Evolutionary conservation across 257 asterid genomes (phyloP).

Genomic region (Misopates orontium): DNA sequence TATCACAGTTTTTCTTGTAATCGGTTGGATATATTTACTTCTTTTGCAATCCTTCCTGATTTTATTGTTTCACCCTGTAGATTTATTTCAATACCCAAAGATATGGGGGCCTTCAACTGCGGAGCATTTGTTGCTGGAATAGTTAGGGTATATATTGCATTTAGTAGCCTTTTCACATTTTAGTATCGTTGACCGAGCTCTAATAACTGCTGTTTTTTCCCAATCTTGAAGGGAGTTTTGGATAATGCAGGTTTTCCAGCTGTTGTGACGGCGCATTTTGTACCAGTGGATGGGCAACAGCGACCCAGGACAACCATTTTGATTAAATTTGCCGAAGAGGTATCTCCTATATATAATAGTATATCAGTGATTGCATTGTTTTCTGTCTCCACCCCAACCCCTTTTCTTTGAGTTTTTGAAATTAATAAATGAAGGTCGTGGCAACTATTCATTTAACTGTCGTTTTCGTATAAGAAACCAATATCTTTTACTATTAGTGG

Average conservation of each 20-base stretch:
- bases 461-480: background rate
- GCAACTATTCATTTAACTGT: background rate
- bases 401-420: background rate
- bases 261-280: constrained; percentile 94
- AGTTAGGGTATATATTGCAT: constrained; percentile 62
- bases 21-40: background rate
- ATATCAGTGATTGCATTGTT: too few relatives aligned
- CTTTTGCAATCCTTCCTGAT: constrained; percentile 26
- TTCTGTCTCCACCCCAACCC: background rate
- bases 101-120: constrained; percentile 96
- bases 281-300: constrained; percentile 95
- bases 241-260: constrained; percentile 97
- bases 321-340: constrained; percentile 97
- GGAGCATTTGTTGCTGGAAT: constrained; percentile 99
- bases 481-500: background rate
- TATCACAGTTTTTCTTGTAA: background rate
- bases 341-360: constrained; percentile 26
- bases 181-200: constrained; percentile 13
- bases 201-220: constrained; percentile 25
- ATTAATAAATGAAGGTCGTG: background rate
- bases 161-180: constrained; percentile 12
- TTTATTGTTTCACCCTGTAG: constrained; percentile 38
- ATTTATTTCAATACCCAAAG: constrained; percentile 92
- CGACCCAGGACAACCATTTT: constrained; percentile 92
- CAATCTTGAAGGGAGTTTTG: constrained; percentile 72